A percentile compares a stretch with the other conserved stretches of the same genome.
Conservation (phyloP, 129 eudicot genomes). For the Helianthus tuberosus region DNA sequence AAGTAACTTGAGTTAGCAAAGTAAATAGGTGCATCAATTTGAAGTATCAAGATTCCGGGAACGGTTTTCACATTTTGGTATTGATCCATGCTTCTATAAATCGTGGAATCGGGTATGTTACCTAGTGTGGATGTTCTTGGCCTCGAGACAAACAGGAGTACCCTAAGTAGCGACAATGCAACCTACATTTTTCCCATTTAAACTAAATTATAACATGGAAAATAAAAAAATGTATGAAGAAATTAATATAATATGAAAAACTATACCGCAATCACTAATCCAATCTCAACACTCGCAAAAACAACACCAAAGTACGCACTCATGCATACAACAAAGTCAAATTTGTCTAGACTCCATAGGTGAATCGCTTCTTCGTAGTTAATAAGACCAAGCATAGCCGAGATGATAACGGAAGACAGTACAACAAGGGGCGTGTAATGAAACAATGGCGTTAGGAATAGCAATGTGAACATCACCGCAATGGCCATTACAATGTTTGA, state of each 20-base stretch:
- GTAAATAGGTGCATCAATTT: slow-evolving; percentile 85
- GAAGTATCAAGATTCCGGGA: slow-evolving; percentile 70
- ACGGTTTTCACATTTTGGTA: slow-evolving; percentile 60
- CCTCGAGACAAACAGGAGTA: slow-evolving; percentile 67
- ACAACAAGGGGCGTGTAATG: slow-evolving; percentile 90
- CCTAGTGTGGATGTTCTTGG: slow-evolving; percentile 73
- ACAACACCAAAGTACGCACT: slow-evolving; percentile 90
- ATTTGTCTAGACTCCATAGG: slow-evolving; percentile 81
- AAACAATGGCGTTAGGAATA: slow-evolving; percentile 80
- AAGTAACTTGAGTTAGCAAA: slow-evolving; percentile 79
- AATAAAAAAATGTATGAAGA: background rate
- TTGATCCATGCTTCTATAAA: slow-evolving; percentile 79
- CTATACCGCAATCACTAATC: slow-evolving; percentile 77
- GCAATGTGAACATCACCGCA: slow-evolving; percentile 76
- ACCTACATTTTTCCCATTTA: slow-evolving; percentile 52
- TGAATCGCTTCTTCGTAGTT: slow-evolving; percentile 90
- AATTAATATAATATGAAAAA: background rate
- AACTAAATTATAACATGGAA: background rate
- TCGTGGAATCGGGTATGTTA: slow-evolving; percentile 61
- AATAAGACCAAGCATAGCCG: slow-evolving; percentile 95
- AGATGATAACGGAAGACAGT: slow-evolving; percentile 70
- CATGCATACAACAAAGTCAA: slow-evolving; percentile 82
- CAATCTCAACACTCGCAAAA: slow-evolving; percentile 74
- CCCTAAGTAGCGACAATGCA: slow-evolving; percentile 67
- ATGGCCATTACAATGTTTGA: slow-evolving; percentile 96